phyloP scores from a whole-genome alignment of 768 basidiomycete genomes.

The Dioszegia crocea region DNA sequence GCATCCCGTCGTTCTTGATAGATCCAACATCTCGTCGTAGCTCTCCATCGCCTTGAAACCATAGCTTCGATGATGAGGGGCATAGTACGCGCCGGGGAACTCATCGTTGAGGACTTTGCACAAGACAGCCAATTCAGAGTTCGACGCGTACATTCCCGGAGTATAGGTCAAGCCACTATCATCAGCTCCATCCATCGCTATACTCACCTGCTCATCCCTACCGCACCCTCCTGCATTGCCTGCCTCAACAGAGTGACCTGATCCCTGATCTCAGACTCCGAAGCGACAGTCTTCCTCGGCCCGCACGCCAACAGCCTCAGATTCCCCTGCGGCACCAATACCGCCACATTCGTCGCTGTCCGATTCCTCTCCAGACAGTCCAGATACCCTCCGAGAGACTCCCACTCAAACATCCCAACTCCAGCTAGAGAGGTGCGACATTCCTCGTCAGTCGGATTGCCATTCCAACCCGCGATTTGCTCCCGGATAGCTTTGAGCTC shows the following conservation, averaged over 20 bases:
- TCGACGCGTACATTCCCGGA: slow-evolving; percentile 48
- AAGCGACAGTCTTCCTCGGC: slow-evolving; percentile 31
- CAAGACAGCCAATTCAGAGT: slow-evolving; percentile 34
- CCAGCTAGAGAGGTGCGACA: slow-evolving; percentile 15
- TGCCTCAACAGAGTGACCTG: slow-evolving; percentile 30
- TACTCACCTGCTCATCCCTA: slow-evolving; percentile 47
- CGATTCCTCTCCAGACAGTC: slow-evolving; percentile 44
- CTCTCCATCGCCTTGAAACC: slow-evolving; percentile 35
- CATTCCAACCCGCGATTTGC: slow-evolving; percentile 49
- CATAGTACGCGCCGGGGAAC: slow-evolving; percentile 42
- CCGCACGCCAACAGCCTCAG: slow-evolving; percentile 43
- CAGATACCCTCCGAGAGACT: slow-evolving; percentile 28
- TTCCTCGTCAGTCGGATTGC: slow-evolving; percentile 37
- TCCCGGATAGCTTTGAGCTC: slow-evolving; percentile 31
- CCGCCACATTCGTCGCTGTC: slow-evolving; percentile 42
- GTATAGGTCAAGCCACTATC: slow-evolving; percentile 43
- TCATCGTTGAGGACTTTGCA: slow-evolving; percentile 28
- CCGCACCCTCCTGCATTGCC: slow-evolving; percentile 41
- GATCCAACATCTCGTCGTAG: slow-evolving; percentile 44
- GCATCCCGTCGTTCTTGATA: slow-evolving; percentile 35
- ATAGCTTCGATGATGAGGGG: slow-evolving; percentile 46
- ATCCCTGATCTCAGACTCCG: slow-evolving; percentile 26
- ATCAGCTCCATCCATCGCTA: neutral
- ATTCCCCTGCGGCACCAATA: slow-evolving; percentile 46
- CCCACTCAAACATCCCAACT: slow-evolving; percentile 42